Percentiles rank a stretch among this genome's conserved stretches.
These are phyloP conservation scores for Mucor lusitanicus DNA, from an alignment of 371 early-diverging fungal species.

Conservation along the genomic window DNA sequence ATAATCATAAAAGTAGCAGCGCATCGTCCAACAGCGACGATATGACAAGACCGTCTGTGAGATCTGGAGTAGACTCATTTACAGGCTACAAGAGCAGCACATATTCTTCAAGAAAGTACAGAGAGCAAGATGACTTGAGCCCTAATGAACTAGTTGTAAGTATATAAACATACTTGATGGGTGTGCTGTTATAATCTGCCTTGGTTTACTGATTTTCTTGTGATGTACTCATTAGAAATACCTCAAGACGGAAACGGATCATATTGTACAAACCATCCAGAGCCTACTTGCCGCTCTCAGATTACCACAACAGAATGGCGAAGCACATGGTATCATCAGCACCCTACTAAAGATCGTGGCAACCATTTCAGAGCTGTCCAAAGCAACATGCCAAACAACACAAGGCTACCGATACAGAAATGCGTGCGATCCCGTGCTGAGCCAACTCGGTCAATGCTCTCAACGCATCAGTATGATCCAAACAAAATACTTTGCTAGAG, in stretches of 20 bases:
- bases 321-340: conserved; percentile 69
- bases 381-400: conserved; percentile 42
- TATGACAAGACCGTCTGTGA: neutral
- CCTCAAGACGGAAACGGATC: conserved; percentile 84
- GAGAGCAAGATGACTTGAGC: neutral
- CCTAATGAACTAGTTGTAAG: conserved; percentile 18
- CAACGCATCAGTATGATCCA: conserved; percentile 15
- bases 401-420: conserved; percentile 39
- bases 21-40: neutral
- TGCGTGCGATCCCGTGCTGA: conserved; percentile 58
- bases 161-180: too few species aligned
- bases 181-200: too few species aligned
- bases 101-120: neutral
- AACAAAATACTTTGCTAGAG: conserved; percentile 4
- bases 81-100: neutral
- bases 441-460: conserved; percentile 38
- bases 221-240: conserved; percentile 50
- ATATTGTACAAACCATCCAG: conserved; percentile 88
- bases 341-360: conserved; percentile 59
- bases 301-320: conserved; percentile 61
- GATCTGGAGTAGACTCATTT: neutral
- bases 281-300: conserved; percentile 73
- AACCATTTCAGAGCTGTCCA: conserved; percentile 44
- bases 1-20: neutral
- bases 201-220: too few species aligned